Evolutionary conservation across 2,329 filamentous ascomycete genomes (phyloP), one percentile per base, ranked within the genome.

Genomic region (Xylaria hypoxylon): DNA sequence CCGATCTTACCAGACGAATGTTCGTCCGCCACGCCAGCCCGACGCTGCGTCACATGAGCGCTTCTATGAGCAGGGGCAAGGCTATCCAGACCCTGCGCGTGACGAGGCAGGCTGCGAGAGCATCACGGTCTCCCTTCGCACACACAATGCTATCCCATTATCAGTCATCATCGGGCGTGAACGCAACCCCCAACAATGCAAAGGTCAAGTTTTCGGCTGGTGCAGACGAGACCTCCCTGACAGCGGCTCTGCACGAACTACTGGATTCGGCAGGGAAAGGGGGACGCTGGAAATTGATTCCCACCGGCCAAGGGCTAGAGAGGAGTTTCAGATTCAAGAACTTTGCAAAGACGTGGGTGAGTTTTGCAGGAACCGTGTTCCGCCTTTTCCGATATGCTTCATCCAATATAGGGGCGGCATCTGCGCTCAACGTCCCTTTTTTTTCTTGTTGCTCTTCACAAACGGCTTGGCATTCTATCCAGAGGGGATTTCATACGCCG

Each of bases 311-410:
- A 60, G 88, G 85, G 0, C 71, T 91, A 1, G 86, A 90, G 77
- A 81, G 88, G 59, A 82, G 79, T 61, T 90, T 90, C 75, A 86
- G 81, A 73, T 91, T 91, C 74, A 89, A 88, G 79, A 89, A 83
- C 1, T 91, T 90, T 76, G 82, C 85, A 40, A 90, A 87, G 80
- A 87, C 87, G 7, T 90, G 89, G 88, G 87, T 89, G 70, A 67
- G 84, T 81, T 4, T 8, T 40, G 19, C 19, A 45, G 28, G 17
- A 40, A 28, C 40, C n/a, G 13, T 6, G 22, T 62, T 26, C 56
- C 62, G 19, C 19, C 47, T 56, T 24, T 60, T 56, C 48, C 42
- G n/a, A 24, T 47, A 56, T 31, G 22, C 17, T 31, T 57, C n/a
- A 13, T 42, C 40, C 35, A 42, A 24, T 15, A 19, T 55, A 55